Percentiles rank a stretch among this genome's conserved stretches.
phyloP scores from a whole-genome alignment of 2,329 filamentous ascomycete species.

The Westerdykella ornata region DNA sequence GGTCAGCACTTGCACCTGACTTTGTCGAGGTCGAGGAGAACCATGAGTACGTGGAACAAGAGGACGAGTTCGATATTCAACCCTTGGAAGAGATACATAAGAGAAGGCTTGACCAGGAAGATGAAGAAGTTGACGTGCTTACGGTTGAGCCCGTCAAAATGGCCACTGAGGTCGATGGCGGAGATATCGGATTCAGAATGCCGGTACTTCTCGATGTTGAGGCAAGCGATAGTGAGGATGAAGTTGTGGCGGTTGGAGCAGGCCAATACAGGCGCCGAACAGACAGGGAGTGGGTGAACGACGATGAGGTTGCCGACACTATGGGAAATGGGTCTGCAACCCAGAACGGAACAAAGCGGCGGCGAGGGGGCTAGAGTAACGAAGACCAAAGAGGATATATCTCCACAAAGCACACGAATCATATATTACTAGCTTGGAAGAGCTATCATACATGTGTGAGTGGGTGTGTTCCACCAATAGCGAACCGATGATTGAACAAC shows the following conservation, averaged over 20 bases:
- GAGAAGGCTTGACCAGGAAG: conserved; percentile 79
- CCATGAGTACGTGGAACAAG: conserved; percentile 87
- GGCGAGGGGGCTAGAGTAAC: conserved; percentile 2
- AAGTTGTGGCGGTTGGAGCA: conserved; percentile 59
- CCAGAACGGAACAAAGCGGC: conserved; percentile 32
- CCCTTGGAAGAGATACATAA: conserved; percentile 92
- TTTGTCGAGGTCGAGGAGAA: conserved; percentile 98
- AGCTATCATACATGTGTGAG: too few relatives aligned
- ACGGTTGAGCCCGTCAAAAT: conserved; percentile 60
- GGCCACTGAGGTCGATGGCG: conserved; percentile 45
- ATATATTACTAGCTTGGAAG: too few relatives aligned
- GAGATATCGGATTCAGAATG: conserved; percentile 64
- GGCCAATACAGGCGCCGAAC: conserved; percentile 83
- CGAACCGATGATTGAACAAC: too few relatives aligned
- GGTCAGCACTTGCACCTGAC: conserved; percentile 93
- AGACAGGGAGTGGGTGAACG: conserved; percentile 59
- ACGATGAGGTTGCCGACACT: conserved; percentile 41
- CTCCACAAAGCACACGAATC: too few relatives aligned
- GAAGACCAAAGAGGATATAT: too few relatives aligned
- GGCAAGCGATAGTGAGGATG: conserved; percentile 92
- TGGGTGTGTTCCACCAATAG: too few relatives aligned
- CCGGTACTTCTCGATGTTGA: conserved; percentile 89
- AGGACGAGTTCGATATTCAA: conserved; percentile 98
- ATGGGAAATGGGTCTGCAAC: conserved; percentile 22
- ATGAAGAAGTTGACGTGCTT: conserved; percentile 87